Evolutionary conservation across 2,329 filamentous ascomycete species (phyloP), one percentile per base, ranked within the genome.

Genomic region (Trematosphaeria pertusa): DNA sequence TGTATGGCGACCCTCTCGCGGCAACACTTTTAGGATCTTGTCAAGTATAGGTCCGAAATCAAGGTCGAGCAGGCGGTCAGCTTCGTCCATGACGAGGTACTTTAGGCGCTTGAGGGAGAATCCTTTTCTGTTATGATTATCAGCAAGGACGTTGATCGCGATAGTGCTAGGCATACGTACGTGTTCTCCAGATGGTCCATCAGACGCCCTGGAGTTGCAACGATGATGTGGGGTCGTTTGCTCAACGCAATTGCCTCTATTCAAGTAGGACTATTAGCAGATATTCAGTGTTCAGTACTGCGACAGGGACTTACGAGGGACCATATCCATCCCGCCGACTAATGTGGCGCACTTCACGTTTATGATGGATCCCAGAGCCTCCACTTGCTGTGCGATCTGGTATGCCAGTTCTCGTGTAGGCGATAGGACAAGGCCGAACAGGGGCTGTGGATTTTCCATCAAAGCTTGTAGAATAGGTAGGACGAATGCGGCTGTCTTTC

Each of bases 121-220:
- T 9, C 94, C 93, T 72, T 96, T 97, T 2, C n/a, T n/a, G n/a
- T n/a, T n/a, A n/a, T n/a, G n/a, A n/a, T n/a, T n/a, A n/a, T n/a
- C n/a, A n/a, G n/a, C n/a, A n/a, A n/a, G n/a, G n/a, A n/a, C n/a
- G n/a, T n/a, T n/a, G n/a, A n/a, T n/a, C n/a, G n/a, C n/a, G n/a
- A n/a, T n/a, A n/a, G n/a, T n/a, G n/a, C n/a, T n/a, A n/a, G n/a
- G n/a, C n/a, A n/a, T n/a, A n/a, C n/a, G n/a, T n/a, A n/a, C n/a
- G 94, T 99, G 74, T 96, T 96, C 70, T 97, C 91, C 7, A 97
- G 77, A 62, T 99, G 94, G 64, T 97, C 94, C 4, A 97, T 79
- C 17, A 97, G 77, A 46, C 93, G 85, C 41, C 92, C 93, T 0
- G 26, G 93, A 0, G 93, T 97, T 0, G 93, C 93, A 30, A 97